Percentiles rank a stretch among this genome's conserved stretches.
These are phyloP conservation scores for Moringa oleifera DNA, from an alignment of 345 rosid species.

Conservation along the genomic window DNA sequence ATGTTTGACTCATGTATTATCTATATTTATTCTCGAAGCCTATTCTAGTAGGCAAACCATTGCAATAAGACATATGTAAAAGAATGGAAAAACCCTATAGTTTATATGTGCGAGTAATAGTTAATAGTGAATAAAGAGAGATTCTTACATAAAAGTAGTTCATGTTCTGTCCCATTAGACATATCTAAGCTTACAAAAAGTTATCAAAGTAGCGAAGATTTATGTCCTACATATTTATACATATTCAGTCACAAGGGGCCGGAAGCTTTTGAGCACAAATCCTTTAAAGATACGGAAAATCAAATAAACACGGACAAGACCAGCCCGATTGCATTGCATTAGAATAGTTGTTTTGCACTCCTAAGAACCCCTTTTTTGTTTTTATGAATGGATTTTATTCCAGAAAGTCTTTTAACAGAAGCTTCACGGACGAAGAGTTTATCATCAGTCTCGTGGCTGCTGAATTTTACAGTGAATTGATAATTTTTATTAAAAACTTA, in stretches of 20 bases:
- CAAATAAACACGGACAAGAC: background rate
- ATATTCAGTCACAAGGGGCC: background rate
- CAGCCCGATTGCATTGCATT: background rate
- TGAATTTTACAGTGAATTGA: too few species aligned
- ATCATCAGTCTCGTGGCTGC: too few species aligned
- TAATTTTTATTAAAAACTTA: too few species aligned
- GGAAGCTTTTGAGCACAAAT: conserved; percentile 5
- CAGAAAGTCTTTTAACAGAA: conserved; percentile 11
- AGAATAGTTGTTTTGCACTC: background rate
- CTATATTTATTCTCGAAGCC: too few species aligned
- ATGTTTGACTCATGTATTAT: too few species aligned
- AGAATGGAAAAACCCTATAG: too few species aligned
- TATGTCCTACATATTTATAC: background rate
- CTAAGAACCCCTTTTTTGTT: background rate
- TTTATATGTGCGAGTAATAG: too few species aligned
- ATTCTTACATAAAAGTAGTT: background rate
- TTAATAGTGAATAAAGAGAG: background rate
- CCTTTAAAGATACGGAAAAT: conserved; percentile 15
- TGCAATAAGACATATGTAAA: too few species aligned
- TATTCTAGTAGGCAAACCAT: too few species aligned
- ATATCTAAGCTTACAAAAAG: background rate
- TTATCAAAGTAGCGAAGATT: background rate
- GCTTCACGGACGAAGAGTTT: too few species aligned
- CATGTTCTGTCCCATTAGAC: background rate
- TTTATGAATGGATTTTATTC: conserved; percentile 17